Percentiles rank a stretch among this genome's conserved stretches.
phyloP scores from a whole-genome alignment of 495 filamentous ascomycete species.

The Articulospora tetracladia region DNA sequence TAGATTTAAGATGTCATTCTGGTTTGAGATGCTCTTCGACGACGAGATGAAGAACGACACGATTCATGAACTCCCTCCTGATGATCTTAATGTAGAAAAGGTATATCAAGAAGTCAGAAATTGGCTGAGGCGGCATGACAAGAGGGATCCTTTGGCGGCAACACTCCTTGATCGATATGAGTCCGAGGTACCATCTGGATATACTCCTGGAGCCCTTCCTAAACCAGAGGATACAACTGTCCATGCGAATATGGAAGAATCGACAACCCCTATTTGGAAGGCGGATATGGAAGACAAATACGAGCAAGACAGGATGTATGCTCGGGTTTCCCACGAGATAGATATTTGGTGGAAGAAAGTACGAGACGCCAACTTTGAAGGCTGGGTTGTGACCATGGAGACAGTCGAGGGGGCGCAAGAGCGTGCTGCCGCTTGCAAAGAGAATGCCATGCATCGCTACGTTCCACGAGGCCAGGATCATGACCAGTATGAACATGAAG shows the following conservation, averaged over 20 bases:
- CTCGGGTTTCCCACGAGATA: constrained; percentile 52
- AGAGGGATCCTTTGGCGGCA: constrained; percentile 15
- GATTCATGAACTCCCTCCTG: constrained; percentile 25
- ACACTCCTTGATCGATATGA: constrained; percentile 20
- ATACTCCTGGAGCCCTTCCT: constrained; percentile 22
- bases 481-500: constrained; percentile 43
- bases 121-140: constrained; percentile 23
- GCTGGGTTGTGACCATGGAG: constrained; percentile 49
- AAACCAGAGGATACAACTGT: constrained; percentile 1
- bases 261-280: constrained; percentile 24
- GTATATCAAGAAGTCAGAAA: constrained; percentile 26
- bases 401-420: constrained; percentile 45
- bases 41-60: constrained; percentile 38
- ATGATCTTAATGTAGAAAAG: constrained; percentile 26
- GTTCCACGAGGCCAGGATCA: constrained; percentile 31
- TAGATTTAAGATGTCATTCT: constrained; percentile 84
- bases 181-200: constrained; percentile 15
- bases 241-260: constrained; percentile 9
- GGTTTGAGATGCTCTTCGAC: constrained; percentile 78
- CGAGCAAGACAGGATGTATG: constrained; percentile 46
- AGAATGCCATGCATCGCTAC: constrained; percentile 40
- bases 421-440: constrained; percentile 44
- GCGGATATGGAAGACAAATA: constrained; percentile 33
- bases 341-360: constrained; percentile 54
- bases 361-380: constrained; percentile 48